Evolutionary conservation across 2,329 filamentous ascomycete species (phyloP).

Genomic region (Sporothrix phasma): DNA sequence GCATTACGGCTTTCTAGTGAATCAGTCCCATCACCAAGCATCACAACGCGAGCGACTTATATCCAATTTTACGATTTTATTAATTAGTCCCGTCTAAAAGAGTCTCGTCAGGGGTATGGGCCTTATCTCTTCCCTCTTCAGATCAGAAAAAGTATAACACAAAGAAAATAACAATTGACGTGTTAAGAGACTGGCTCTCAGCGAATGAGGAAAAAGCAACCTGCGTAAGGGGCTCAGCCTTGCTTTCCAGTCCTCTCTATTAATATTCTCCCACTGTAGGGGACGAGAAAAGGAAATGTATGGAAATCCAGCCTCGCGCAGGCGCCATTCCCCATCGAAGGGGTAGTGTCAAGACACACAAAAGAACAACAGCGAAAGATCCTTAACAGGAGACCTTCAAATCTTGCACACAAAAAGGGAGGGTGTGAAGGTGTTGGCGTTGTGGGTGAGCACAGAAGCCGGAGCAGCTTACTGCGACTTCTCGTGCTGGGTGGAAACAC

Average conservation of each 20-base stretch:
- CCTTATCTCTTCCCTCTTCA: slow-evolving; percentile 20
- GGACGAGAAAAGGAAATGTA: slow-evolving; percentile 24
- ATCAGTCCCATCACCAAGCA: background rate
- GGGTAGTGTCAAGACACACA: slow-evolving; percentile 12
- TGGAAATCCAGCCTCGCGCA: slow-evolving; percentile 6
- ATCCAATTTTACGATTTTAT: slow-evolving; percentile 32
- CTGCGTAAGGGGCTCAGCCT: slow-evolving; percentile 2
- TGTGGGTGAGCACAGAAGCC: background rate
- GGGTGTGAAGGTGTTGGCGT: background rate
- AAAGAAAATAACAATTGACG: slow-evolving; percentile 22
- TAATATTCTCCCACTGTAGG: slow-evolving; percentile 5
- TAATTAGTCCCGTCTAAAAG: slow-evolving; percentile 31
- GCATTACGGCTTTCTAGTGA: too few relatives aligned
- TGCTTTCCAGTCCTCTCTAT: slow-evolving; percentile 18
- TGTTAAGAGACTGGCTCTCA: background rate
- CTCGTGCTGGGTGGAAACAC: slow-evolving; percentile 86
- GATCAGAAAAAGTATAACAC: slow-evolving; percentile 27
- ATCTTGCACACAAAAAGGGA: slow-evolving; percentile 16
- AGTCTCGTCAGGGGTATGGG: slow-evolving; percentile 21
- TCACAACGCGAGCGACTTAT: background rate
- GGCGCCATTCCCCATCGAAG: slow-evolving; percentile 19
- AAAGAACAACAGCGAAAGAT: slow-evolving; percentile 19
- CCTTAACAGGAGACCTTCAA: slow-evolving; percentile 12
- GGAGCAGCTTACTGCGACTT: slow-evolving; percentile 55
- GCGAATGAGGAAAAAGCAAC: background rate